Evolutionary conservation across 2,329 filamentous ascomycete species (phyloP), one percentile per base, ranked within the genome.

Genomic region (Pestalotiopsis sp.): DNA sequence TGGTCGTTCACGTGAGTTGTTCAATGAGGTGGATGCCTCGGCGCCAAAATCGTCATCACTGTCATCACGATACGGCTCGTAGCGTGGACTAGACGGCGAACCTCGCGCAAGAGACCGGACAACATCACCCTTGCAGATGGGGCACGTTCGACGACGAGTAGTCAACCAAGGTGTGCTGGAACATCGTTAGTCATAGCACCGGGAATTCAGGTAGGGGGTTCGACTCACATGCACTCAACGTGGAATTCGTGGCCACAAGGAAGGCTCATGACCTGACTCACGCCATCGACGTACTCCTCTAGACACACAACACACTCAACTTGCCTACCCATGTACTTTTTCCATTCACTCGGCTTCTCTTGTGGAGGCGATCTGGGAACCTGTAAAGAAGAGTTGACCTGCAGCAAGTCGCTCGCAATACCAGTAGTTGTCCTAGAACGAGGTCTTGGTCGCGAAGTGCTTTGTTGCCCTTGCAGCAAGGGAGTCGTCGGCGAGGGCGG

Each of bases 171-270:
- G 96, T 4, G 96, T 98, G 78, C 94, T 97, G 72, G 25, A 73
- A 2, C 56, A 38, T 75, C 75, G 75, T 75, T 69, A 72, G 72
- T 49, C 66, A 72, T n/a, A 68, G 13, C 65, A 23, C 27, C 6
- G 9, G 6, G 57, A 25, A 25, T 31, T 41, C 38, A 20, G 4
- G 64, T 31, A n/a, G 31, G 41, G 58, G 23, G 59, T 14, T 56
- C 38, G 41, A 69, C 69, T 66, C 83, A 97, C 94, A 99, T 98
- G 94, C 96, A 99, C 78, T 97, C 94, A 36, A 87, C 95, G 80
- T 99, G 96, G 80, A 98, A 99, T 77, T 99, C 96, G 79, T 99
- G 96, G 45, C 96, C 96, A 81, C 96, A 99, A 9, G 96, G 96
- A 69, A 99, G 83, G 77, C 94, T 97, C 96, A 99, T 99, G 52